Evolutionary conservation across 371 early-diverging fungal genomes (phyloP), one percentile per base, ranked within the genome.

Genomic region (Lichtheimia corymbifera): DNA sequence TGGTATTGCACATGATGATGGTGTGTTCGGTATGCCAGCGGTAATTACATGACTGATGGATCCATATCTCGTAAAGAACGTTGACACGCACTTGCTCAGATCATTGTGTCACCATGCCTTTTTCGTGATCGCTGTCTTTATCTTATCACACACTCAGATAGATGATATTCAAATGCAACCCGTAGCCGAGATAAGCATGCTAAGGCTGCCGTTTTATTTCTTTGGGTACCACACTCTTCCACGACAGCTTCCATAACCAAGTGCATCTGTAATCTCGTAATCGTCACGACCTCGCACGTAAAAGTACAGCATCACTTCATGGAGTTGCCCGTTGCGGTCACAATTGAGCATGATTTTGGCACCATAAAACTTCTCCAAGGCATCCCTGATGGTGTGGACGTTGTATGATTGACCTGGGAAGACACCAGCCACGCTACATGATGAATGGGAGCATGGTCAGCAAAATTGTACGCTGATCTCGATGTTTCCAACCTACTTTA

Each of bases 331-430:
- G 13, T 63, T 43, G 1, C 56, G 49, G 43, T 69, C 64, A 47
- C 81, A 80, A 45, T 70, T 66, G 4, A 81, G 35, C 53, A 71
- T 74, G n/a, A 67, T 65, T 24, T 59, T 53, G 22, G 62, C 68
- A 9, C 68, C 69, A 51, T 70, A 71, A 3, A 59, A 51, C 6
- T 65, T 43, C 52, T 71, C 52, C n/a, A 81, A 54, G 5, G 76
- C 76, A 44, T 71, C 64, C 17, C 57, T 53, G 43, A 81, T 68
- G 0, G 72, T 72, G 20, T 72, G 22, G 6, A 63, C 64, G 53
- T 72, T 72, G 30, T 77, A 76, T 2, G 17, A 55, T 13, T 56
- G 54, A 6, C 83, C 83, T 13, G 83, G 83, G 27, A 67, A 53
- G 0, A 80, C 73, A 12, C 79, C 79, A 15, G 65, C 75, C 25